Evolutionary conservation across 352 stramenopile genomes (phyloP).

Genomic region (Phytopythium vexans): DNA sequence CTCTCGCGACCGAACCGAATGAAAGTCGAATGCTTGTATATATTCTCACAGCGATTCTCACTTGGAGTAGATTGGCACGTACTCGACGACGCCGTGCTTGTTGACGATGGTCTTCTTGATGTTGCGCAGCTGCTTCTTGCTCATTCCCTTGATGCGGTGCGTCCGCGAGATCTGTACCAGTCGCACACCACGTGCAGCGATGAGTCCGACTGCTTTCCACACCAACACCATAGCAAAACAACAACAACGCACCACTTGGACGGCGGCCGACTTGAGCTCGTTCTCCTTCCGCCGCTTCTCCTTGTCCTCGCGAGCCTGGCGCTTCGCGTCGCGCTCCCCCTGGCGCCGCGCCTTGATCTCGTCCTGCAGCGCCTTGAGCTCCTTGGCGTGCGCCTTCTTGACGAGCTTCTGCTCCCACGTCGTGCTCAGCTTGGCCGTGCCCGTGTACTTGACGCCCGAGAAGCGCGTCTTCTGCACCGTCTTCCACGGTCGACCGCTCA

Average conservation of each 20-base stretch:
- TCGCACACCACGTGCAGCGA: not conserved
- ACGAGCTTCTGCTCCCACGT: constrained; percentile 88
- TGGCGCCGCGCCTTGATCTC: constrained; percentile 81
- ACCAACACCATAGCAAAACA: constrained; percentile 9
- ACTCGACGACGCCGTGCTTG: constrained; percentile 89
- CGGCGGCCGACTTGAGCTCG: constrained; percentile 85
- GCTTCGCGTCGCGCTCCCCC: constrained; percentile 69
- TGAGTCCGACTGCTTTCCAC: not conserved
- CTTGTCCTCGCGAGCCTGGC: constrained; percentile 77
- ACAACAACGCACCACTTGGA: constrained; percentile 74
- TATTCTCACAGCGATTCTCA: constrained; percentile 16
- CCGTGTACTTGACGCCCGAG: constrained; percentile 68
- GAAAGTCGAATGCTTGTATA: too few species aligned
- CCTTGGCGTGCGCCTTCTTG: constrained; percentile 70
- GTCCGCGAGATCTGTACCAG: constrained; percentile 69
- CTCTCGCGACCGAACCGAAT: too few species aligned
- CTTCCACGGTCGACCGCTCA: constrained; percentile 83
- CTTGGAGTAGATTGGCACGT: constrained; percentile 85
- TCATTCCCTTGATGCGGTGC: constrained; percentile 89
- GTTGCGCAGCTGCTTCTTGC: constrained; percentile 91
- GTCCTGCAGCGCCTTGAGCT: constrained; percentile 80
- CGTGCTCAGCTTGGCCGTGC: constrained; percentile 78
- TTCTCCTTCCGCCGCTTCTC: constrained; percentile 88
- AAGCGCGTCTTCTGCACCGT: constrained; percentile 81
- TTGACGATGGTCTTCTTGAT: constrained; percentile 91